phyloP scores from a whole-genome alignment of 1,139 yeast genomes.

The Candida labiduridarum region DNA sequence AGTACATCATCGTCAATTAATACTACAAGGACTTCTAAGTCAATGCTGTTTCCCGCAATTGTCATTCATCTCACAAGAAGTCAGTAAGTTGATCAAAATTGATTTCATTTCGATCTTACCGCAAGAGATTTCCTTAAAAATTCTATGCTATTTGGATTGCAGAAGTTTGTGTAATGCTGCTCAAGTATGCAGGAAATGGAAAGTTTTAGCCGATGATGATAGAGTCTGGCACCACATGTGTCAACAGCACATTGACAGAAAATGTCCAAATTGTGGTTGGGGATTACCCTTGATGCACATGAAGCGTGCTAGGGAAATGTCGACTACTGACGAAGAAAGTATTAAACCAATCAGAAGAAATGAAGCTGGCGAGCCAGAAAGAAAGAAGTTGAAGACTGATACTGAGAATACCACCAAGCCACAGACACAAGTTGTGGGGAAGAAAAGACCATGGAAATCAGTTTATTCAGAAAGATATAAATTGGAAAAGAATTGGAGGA shows the following conservation, averaged over 20 bases:
- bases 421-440: constrained; percentile 16
- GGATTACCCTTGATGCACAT: constrained; percentile 90
- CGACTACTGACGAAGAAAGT: constrained; percentile 24
- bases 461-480: constrained; percentile 89
- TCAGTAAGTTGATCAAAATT: constrained; percentile 76
- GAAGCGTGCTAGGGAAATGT: constrained; percentile 65
- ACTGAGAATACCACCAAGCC: constrained; percentile 1
- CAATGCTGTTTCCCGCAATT: constrained; percentile 96
- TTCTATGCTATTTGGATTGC: constrained; percentile 87
- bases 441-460: constrained; percentile 86
- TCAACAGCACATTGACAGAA: constrained; percentile 95
- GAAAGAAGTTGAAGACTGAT: constrained; percentile 6
- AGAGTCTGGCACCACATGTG: constrained; percentile 98
- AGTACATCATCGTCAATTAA: constrained; percentile 65
- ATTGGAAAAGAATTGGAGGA: constrained; percentile 93
- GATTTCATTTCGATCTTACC: constrained; percentile 89
- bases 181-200: constrained; percentile 87
- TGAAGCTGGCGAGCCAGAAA: constrained; percentile 9
- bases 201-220: constrained; percentile 88
- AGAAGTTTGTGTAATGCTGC: constrained; percentile 91
- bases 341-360: constrained; percentile 28
- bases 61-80: constrained; percentile 79
- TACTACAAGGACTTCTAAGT: constrained; percentile 78
- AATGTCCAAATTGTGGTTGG: constrained; percentile 99
- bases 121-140: constrained; percentile 78